These are phyloP conservation scores for Gynostemma pentaphyllum DNA, from an alignment of 306 rosid genomes.

Conservation along the genomic window DNA sequence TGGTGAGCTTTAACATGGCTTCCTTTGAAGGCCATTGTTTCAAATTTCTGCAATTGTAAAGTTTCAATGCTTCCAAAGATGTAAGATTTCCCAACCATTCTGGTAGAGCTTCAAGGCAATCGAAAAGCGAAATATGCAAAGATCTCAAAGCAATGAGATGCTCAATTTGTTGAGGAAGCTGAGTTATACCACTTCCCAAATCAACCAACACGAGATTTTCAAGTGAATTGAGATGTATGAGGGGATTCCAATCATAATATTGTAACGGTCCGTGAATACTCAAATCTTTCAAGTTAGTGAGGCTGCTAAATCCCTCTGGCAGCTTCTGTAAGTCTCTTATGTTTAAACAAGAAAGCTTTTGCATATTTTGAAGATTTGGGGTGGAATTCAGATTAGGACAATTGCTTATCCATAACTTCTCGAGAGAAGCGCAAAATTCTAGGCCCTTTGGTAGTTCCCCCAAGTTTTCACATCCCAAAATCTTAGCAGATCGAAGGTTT, in stretches of 20 bases:
- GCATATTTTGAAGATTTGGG: not conserved
- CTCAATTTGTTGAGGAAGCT: not conserved
- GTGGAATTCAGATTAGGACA: not conserved
- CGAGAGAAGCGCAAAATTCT: conserved; percentile 2
- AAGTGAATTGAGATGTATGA: not conserved
- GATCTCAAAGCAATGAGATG: not conserved
- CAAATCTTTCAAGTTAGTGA: not conserved
- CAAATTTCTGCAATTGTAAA: not conserved
- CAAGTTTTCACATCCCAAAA: not conserved
- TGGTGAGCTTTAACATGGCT: not conserved
- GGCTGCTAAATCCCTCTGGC: not conserved
- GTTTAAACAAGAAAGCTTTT: not conserved
- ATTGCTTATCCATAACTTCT: not conserved
- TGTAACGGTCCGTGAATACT: not conserved
- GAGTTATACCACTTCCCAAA: not conserved
- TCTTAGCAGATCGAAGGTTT: not conserved
- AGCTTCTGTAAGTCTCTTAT: not conserved
- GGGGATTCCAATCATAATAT: not conserved
- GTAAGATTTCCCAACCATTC: not conserved
- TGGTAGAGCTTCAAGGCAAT: not conserved
- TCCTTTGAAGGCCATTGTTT: not conserved
- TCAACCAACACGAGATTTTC: not conserved
- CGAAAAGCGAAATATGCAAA: not conserved
- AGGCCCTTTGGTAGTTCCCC: not conserved
- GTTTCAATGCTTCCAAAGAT: not conserved